Percentiles rank a stretch among this genome's conserved stretches.
Evolutionary conservation across 129 eudicot species (phyloP).

Genomic region (Chrysanthemum makinoi): DNA sequence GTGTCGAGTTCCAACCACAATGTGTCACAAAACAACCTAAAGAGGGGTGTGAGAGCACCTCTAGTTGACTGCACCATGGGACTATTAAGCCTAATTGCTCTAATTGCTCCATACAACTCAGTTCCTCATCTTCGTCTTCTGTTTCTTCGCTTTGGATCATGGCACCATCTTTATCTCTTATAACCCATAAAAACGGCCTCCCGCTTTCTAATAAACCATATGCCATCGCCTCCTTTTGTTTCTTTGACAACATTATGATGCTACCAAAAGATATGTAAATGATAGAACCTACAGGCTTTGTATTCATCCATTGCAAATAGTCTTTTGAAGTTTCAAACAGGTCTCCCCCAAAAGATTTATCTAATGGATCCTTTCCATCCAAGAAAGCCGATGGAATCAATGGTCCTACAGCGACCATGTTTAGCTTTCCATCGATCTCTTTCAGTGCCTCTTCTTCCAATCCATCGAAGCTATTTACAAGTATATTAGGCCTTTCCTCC

Average conservation of each 20-base stretch:
- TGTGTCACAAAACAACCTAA: constrained; percentile 43
- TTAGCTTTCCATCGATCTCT: constrained; percentile 22
- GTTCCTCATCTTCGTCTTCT: constrained; percentile 17
- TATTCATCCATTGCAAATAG: constrained; percentile 26
- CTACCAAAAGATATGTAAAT: constrained; percentile 36
- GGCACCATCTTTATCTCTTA: constrained; percentile 11
- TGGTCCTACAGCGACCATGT: constrained; percentile 37
- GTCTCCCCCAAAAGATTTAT: constrained; percentile 24
- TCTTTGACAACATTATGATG: constrained; percentile 15
- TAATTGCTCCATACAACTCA: constrained; percentile 28
- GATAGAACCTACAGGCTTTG: constrained; percentile 23
- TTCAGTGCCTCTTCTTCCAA: constrained; percentile 34
- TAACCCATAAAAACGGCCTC: constrained; percentile 37
- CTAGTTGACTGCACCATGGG: constrained; percentile 43
- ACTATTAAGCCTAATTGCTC: constrained; percentile 37
- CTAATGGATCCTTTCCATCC: constrained; percentile 22
- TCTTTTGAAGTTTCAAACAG: constrained; percentile 17
- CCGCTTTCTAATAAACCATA: constrained; percentile 7
- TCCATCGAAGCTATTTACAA: constrained; percentile 36
- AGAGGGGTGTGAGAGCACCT: constrained; percentile 38
- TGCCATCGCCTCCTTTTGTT: constrained; percentile 35
- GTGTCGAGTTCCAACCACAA: constrained; percentile 44
- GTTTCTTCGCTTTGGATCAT: not conserved
- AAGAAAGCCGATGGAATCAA: constrained; percentile 34
- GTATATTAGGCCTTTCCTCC: constrained; percentile 31